Evolutionary conservation across 108 stramenopile genomes (phyloP).

Genomic region (Seminavis robusta): DNA sequence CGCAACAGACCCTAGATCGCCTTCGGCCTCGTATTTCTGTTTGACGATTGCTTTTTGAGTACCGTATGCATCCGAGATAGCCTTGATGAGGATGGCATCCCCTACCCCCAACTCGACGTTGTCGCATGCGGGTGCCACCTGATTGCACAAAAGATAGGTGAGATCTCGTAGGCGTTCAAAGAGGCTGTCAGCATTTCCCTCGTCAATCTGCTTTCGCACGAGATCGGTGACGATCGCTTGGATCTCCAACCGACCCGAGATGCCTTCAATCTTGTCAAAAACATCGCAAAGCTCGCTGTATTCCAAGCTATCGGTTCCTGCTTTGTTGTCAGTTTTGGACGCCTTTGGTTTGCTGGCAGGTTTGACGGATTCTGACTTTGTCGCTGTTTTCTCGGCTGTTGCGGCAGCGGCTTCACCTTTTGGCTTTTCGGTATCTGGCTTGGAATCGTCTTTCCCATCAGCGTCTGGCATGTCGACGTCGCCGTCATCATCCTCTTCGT

Average conservation of each 20-base stretch:
- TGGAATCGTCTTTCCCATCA: conserved; percentile 24
- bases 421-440: conserved; percentile 14
- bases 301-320: conserved; percentile 31
- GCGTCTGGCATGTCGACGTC: conserved; percentile 8
- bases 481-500: conserved; percentile 27
- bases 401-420: conserved; percentile 17
- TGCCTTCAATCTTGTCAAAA: conserved; percentile 76
- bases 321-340: background rate
- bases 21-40: conserved; percentile 75
- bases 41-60: conserved; percentile 67
- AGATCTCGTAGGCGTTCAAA: conserved; percentile 66
- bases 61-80: conserved; percentile 87
- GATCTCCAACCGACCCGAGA: conserved; percentile 83
- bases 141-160: conserved; percentile 85
- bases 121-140: conserved; percentile 93
- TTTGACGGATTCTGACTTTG: conserved; percentile 29
- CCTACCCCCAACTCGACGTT: conserved; percentile 97
- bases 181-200: conserved; percentile 29
- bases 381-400: conserved; percentile 7
- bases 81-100: conserved; percentile 92
- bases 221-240: conserved; percentile 73
- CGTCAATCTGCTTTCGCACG: conserved; percentile 35
- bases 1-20: conserved; percentile 96
- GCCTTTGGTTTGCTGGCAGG: conserved; percentile 5
- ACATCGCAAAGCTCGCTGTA: conserved; percentile 69